Evolutionary conservation across 495 filamentous ascomycete species (phyloP).

Genomic region (Sordaria brevicollis): DNA sequence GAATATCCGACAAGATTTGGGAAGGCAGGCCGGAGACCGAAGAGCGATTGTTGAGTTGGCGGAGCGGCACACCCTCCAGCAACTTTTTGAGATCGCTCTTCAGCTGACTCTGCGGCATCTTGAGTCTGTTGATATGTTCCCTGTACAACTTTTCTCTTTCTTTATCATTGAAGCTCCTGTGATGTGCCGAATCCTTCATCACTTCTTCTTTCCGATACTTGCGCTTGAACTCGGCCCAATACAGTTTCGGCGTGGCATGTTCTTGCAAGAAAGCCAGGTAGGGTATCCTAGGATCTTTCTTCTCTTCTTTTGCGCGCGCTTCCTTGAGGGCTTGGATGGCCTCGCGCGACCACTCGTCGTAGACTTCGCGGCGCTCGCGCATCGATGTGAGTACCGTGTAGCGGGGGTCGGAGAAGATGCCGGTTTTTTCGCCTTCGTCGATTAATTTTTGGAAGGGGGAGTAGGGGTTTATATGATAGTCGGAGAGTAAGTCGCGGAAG

Average conservation of each 20-base stretch:
- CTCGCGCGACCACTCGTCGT: constrained; percentile 68
- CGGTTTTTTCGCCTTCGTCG: constrained; percentile 50
- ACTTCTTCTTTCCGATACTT: constrained; percentile 74
- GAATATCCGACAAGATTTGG: constrained; percentile 65
- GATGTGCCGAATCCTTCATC: constrained; percentile 54
- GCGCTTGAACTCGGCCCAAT: constrained; percentile 92
- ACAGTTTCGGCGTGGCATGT: constrained; percentile 77
- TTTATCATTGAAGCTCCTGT: constrained; percentile 58
- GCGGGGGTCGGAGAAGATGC: constrained; percentile 69
- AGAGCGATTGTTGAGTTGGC: constrained; percentile 55
- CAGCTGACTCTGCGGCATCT: constrained; percentile 59
- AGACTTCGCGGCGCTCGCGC: constrained; percentile 70
- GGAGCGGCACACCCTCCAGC: constrained; percentile 57
- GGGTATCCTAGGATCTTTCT: constrained; percentile 73
- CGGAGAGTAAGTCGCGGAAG: constrained; percentile 79
- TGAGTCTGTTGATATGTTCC: constrained; percentile 70
- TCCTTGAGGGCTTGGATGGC: constrained; percentile 61
- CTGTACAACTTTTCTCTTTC: constrained; percentile 87
- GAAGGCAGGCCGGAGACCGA: constrained; percentile 47
- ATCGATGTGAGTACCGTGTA: constrained; percentile 77
- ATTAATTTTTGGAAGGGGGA: constrained; percentile 83
- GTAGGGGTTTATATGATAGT: constrained; percentile 76
- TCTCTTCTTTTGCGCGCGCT: constrained; percentile 64
- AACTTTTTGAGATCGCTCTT: constrained; percentile 74
- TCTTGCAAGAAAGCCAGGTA: constrained; percentile 77